phyloP scores from a whole-genome alignment of 106 monocot genomes.

The Ottelia alismoides region DNA sequence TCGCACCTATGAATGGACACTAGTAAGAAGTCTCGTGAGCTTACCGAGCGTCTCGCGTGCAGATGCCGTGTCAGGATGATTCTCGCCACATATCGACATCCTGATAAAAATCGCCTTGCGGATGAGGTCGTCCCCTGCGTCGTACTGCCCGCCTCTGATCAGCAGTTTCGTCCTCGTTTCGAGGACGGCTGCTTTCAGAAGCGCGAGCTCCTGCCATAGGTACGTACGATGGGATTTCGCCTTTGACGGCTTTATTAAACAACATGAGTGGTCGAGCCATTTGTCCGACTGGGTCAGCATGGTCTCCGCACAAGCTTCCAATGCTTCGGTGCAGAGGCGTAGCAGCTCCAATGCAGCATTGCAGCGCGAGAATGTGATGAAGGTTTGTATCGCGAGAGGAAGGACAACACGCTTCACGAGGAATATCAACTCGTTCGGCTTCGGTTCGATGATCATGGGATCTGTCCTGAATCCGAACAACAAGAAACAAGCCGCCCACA shows the following conservation, averaged over 20 bases:
- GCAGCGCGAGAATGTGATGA: too few relatives aligned
- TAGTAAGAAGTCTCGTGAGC: background rate
- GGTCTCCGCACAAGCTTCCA: too few relatives aligned
- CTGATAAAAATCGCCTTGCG: background rate
- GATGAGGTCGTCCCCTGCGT: background rate
- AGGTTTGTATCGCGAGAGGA: too few relatives aligned
- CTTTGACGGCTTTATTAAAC: too few relatives aligned
- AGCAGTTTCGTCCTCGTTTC: background rate
- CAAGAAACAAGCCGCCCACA: slow-evolving; percentile 88
- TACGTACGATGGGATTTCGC: too few relatives aligned
- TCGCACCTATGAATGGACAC: too few relatives aligned
- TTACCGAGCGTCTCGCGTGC: background rate
- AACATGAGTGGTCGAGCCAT: too few relatives aligned
- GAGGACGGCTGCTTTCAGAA: background rate
- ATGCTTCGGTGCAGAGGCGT: too few relatives aligned
- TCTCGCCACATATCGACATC: background rate
- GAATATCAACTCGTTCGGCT: slow-evolving; percentile 46
- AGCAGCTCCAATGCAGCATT: too few relatives aligned
- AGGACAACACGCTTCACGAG: slow-evolving; percentile 23
- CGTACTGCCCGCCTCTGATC: background rate
- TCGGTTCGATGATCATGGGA: slow-evolving; percentile 36
- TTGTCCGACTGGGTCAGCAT: too few relatives aligned
- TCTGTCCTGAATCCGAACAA: slow-evolving; percentile 62
- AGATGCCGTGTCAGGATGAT: background rate
- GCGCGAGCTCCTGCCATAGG: background rate